Conservation (phyloP, 169 alveolate species). For the Eimeria maxima region DNA sequence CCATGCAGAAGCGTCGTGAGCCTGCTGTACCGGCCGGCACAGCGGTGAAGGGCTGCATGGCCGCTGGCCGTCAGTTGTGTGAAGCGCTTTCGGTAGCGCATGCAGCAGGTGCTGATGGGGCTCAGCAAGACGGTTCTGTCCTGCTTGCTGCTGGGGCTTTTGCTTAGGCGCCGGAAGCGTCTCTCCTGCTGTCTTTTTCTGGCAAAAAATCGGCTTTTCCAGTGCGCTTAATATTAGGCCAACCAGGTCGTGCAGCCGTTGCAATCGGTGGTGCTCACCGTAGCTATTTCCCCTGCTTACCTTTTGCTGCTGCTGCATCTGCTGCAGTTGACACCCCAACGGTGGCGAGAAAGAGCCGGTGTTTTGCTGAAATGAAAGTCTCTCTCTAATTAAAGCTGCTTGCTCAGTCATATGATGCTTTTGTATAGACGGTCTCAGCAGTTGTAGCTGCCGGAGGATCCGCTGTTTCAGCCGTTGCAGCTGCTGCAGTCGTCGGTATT, state of each 20-base stretch:
- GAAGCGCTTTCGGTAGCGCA: conserved; percentile 32
- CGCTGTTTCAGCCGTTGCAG: conserved; percentile 38
- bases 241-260: conserved; percentile 11
- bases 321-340: conserved; percentile 38
- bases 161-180: conserved; percentile 1
- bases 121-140: not conserved
- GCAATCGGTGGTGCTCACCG: conserved; percentile 56
- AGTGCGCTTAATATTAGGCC: not conserved
- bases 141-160: not conserved
- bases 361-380: conserved; percentile 2
- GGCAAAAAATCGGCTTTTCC: not conserved
- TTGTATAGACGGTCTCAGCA: not conserved
- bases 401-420: conserved; percentile 57
- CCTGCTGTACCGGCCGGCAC: conserved; percentile 41
- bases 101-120: conserved; percentile 45
- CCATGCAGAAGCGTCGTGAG: conserved; percentile 41
- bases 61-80: conserved; percentile 33
- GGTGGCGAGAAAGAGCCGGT: conserved; percentile 19
- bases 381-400: conserved; percentile 18
- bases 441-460: conserved; percentile 25
- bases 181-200: conserved; percentile 6
- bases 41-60: conserved; percentile 16
- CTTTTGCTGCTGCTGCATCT: conserved; percentile 62
- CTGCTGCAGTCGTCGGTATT: conserved; percentile 38
- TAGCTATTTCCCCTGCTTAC: not conserved